Conservation (phyloP, 176 grass and related monocot genomes). For the Musa troglodytarum region DNA sequence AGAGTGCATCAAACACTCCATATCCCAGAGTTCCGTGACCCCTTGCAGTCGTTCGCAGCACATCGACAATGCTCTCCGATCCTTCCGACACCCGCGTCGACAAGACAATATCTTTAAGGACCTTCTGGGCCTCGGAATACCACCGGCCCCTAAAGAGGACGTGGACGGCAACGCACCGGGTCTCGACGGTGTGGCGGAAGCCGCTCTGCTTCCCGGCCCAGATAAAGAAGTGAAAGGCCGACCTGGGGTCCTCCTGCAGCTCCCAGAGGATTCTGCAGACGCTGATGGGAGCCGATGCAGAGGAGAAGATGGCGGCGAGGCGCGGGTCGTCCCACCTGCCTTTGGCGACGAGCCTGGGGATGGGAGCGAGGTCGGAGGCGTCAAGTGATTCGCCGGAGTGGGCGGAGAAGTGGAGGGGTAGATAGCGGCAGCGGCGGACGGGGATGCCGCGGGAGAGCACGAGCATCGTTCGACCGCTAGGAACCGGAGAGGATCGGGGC, state of each 20-base stretch:
- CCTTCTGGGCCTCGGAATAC: conserved; percentile 28
- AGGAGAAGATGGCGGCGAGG: conserved; percentile 12
- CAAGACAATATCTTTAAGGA: conserved; percentile 31
- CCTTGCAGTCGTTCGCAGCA: conserved; percentile 22
- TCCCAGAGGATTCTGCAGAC: conserved; percentile 21
- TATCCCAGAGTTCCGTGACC: conserved; percentile 16
- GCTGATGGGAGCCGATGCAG: conserved; percentile 7
- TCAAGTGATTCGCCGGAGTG: neutral
- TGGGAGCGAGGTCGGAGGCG: neutral
- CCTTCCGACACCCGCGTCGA: conserved; percentile 8
- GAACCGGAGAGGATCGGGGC: conserved; percentile 8
- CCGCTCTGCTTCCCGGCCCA: conserved; percentile 20
- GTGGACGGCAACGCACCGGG: conserved; percentile 33
- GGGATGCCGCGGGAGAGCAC: neutral
- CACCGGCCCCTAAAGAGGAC: conserved; percentile 27
- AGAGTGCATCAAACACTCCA: conserved; percentile 37
- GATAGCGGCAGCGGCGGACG: neutral
- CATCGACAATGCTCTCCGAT: conserved; percentile 27
- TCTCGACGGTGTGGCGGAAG: conserved; percentile 24
- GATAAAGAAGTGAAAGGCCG: conserved; percentile 27
- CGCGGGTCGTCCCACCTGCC: conserved; percentile 16
- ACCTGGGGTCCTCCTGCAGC: conserved; percentile 25
- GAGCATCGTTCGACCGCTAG: conserved; percentile 14
- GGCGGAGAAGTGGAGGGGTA: neutral
- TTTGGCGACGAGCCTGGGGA: conserved; percentile 8